Conservation (phyloP, 305 asterid genomes). For the Fraxinus albicans region DNA sequence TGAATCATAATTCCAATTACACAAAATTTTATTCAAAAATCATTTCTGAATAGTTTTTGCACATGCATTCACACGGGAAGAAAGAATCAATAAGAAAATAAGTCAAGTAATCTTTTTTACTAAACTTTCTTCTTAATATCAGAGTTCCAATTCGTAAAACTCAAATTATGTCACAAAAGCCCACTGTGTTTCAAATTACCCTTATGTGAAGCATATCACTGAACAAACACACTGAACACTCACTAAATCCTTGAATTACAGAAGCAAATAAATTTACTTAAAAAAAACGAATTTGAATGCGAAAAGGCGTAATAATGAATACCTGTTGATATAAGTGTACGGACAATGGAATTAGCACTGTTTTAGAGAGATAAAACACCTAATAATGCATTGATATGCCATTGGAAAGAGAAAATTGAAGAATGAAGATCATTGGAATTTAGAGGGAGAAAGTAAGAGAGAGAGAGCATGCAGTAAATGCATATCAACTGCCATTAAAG, state of each 20-base stretch:
- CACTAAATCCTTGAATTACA: neutral
- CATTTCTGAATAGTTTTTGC: neutral
- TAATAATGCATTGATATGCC: neutral
- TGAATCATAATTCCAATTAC: neutral
- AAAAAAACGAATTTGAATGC: neutral
- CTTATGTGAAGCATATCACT: neutral
- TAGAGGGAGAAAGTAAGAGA: neutral
- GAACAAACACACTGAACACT: neutral
- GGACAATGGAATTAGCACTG: neutral
- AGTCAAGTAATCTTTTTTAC: neutral
- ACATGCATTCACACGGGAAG: neutral
- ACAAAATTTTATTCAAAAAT: neutral
- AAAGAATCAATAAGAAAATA: neutral
- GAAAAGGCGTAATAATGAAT: neutral
- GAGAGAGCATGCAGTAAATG: slow-evolving; percentile 44
- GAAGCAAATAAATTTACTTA: neutral
- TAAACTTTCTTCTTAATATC: neutral
- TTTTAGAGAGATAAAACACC: neutral
- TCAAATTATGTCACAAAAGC: neutral
- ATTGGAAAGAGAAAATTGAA: slow-evolving; percentile 11
- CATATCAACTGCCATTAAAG: slow-evolving; percentile 57
- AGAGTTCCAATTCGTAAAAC: neutral
- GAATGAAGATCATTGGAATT: neutral
- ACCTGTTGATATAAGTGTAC: neutral
- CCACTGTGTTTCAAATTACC: neutral